A percentile compares a stretch with the other conserved stretches of the same genome.
phyloP scores from a whole-genome alignment of 768 basidiomycete genomes.

The Strobilomyces echinocephalus region DNA sequence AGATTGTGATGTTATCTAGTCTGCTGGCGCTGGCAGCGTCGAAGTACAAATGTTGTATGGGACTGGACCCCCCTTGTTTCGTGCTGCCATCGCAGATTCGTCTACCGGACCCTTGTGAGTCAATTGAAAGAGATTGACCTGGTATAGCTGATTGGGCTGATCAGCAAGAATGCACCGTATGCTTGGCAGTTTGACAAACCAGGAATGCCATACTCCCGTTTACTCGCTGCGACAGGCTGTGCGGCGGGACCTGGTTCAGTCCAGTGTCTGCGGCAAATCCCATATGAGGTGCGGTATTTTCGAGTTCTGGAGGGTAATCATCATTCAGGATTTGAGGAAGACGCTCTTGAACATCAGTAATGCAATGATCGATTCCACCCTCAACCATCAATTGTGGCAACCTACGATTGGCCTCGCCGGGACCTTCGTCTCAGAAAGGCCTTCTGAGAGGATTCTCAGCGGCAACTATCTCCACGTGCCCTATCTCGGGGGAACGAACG shows the following conservation, averaged over 20 bases:
- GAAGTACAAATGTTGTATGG: conserved; percentile 13
- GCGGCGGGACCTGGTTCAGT: conserved; percentile 35
- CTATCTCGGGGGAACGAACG: conserved; percentile 54
- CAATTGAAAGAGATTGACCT: neutral
- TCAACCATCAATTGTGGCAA: conserved; percentile 56
- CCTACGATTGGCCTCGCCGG: conserved; percentile 49
- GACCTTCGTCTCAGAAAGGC: conserved; percentile 43
- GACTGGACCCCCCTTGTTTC: conserved; percentile 7
- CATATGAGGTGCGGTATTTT: conserved; percentile 12
- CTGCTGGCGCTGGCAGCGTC: conserved; percentile 15
- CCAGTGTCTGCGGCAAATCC: conserved; percentile 34
- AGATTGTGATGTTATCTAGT: conserved; percentile 1
- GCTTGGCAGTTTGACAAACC: conserved; percentile 46
- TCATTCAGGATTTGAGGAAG: conserved; percentile 23
- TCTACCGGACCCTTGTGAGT: conserved; percentile 21
- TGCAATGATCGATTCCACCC: conserved; percentile 37
- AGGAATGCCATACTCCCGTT: conserved; percentile 45
- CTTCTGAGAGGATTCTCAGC: conserved; percentile 41
- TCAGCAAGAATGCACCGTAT: conserved; percentile 48
- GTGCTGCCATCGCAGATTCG: conserved; percentile 16
- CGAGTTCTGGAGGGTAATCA: neutral
- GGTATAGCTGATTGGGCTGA: neutral
- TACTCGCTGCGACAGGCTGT: conserved; percentile 46
- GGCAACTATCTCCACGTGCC: conserved; percentile 52
- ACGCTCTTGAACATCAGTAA: conserved; percentile 47